Evolutionary conservation across 352 stramenopile species (phyloP), one percentile per base, ranked within the genome.

Genomic region (Labyrinthula sp.): DNA sequence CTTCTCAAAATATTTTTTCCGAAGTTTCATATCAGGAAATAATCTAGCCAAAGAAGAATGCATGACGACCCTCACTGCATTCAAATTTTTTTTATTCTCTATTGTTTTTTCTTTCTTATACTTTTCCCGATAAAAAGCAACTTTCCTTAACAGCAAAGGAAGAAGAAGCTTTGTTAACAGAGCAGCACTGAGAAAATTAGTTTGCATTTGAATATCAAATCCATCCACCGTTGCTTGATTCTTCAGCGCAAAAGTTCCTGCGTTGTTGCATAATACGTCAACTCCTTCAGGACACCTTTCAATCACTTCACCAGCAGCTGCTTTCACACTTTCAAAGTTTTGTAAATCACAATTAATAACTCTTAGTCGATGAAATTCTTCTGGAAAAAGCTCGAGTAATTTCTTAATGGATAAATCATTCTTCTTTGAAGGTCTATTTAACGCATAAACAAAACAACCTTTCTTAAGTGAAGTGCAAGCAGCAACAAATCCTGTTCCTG

Each of bases 151-250:
- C 1, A 72, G 24, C 1, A 63, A 38, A 1, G 66, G 63, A 24
- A 62, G 63, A 1, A 72, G 28, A 45, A 66, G 41, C 31, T 58
- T 60, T 4, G 52, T 57, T 1, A 74, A 45, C 7, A 74, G 46
- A 50, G 71, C 71, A 30, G 69, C 61, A 33, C 54, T 65, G 2
- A 74, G 27, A 43, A 60, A 22, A 46, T 73, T 73, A 0, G 63
- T 71, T 43, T 71, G 63, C 63, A 70, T 70, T 35, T 71, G 62
- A 8, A 62, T 30, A 30, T 73, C 64, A 38, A 62, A 72, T n/a
- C 66, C 66, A 40, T 74, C 66, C 6, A 22, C 38, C 2, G 60
- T 74, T 0, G 52, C 50, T n/a, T 55, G 39, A 26, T 72, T 63
- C 18, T 43, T 18, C 2, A 50, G 28, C 2, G 54, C 58, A 58